Base-by-base conservation (phyloP, 164 flowering plant genomes). In the Pachysandra terminalis region DNA sequence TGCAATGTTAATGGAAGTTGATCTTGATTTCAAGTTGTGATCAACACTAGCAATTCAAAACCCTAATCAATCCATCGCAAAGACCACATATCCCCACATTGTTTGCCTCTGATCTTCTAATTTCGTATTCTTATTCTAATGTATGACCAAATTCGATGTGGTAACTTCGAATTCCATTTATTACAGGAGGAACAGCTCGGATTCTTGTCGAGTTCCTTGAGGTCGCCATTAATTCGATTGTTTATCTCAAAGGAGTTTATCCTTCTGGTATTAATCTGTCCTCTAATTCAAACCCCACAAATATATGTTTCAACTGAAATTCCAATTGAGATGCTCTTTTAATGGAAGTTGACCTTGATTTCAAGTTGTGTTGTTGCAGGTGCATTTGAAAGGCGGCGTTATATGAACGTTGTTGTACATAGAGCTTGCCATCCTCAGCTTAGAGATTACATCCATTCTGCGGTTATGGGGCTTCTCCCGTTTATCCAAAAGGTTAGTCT, bases 321-420 rank as follows among this genome's bases (percentile, higher is more conserved):
- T 28, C 48, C 28, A 15, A 21, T 51, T 41, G 41, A 23, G 9
- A 9, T 58, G 51, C 26, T 19, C 5, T 68, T 21, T 22, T 25
- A 8, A 17, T 62, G 21, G 19, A 16, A 15, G 37, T 45, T 55
- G 5, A 19, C 17, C 51, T 37, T 59, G 41, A 26, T 2, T 12
- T 67, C 19, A 0, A 23, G 0, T 35, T 14, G 22, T 27, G 61
- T 60, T 24, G 19, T 58, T 71, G 72, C 66, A 91, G 97, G 85
- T 63, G 99, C 94, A 23, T 95, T 92, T 69, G 98, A 95, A 69
- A 88, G 99, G 74, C 74, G 90, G 70, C 79, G 91, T 37, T 95
- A 90, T 76, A 82, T 90, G 95, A 91, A 87, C 66, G 28, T 85
- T 59, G 93, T 89, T 56, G 95, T 87, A 64, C 98, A 93, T 49